Evolutionary conservation across 2,329 filamentous ascomycete genomes (phyloP), one percentile per base, ranked within the genome.

Genomic region (Zymoseptoria pseudotritici): DNA sequence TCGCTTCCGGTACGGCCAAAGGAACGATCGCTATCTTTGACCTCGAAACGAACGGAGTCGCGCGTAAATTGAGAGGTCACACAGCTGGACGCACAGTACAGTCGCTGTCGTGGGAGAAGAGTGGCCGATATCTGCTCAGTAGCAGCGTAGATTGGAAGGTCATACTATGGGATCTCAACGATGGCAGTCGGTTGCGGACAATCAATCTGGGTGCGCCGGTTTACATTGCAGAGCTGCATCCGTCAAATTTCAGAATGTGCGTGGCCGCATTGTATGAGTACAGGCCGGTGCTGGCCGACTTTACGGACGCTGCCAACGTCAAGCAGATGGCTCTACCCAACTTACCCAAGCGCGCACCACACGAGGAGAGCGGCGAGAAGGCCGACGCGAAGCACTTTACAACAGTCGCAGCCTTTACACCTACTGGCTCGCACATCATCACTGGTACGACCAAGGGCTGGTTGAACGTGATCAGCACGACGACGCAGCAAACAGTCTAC

Each of bases 121-220:
- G 91, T 76, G 93, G 94, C 24, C 84, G 90, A 66, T 97, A 96
- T 75, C 81, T 99, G 56, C 83, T 99, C 59, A 96, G 91, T 60
- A 90, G 91, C 10, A 96, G 91, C 52, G 91, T 97, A 73, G 94
- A 96, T 70, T 97, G 93, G 90, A 96, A 95, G 76, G 92, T 89
- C 64, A 91, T 96, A 55, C 81, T 99, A 0, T 99, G 94, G 94
- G 94, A 99, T 75, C 79, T 99, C 60, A 83, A 88, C 71, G 82
- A 88, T 74, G 84, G 86, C 71, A 81, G 81, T 65, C 80, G 89
- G 61, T 79, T 92, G 69, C 87, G 92, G 65, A 92, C 90, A 67
- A 88, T 97, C 68, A 89, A 91, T 66, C 96, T 99, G 71, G 87
- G 93, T 66, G 91, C 92, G 2, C 91, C 93, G 0, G 90, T 96